Base-by-base conservation (phyloP, 2,329 filamentous ascomycete genomes). In the Aspergillus sp. region DNA sequence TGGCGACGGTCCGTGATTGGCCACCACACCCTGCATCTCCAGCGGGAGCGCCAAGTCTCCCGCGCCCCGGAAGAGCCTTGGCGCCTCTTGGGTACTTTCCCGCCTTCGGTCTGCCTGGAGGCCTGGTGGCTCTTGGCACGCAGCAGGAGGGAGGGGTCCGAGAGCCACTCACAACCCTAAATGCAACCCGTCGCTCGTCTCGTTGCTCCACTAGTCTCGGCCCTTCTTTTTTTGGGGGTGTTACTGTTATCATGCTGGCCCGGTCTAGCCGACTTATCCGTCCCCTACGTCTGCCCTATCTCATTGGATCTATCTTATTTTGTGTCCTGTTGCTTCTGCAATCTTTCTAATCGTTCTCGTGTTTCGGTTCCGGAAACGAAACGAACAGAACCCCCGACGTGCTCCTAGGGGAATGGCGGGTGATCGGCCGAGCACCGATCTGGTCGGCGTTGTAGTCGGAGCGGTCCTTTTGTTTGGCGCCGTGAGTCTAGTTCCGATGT, bases 401-500 rank as follows among this genome's bases (percentile, higher is more conserved):
- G 20, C 20, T 29, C 42, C 52, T 31, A 31, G 24, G 49, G 42
- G 47, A 18, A 72, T 73, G 70, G 61, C 62, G 20, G 64, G 59
- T 32, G 51, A 65, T 46, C 50, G 58, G 47, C 63, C 69, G 20
- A 57, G 60, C 53, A 64, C 63, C 31, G 67, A 71, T 56, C 58
- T 73, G 20, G 64, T 71, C 42, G 69, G 71, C 24, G 65, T 73
- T 49, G 64, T 73, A 52, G 65, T 72, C 63, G 71, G 70, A 39
- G 71, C 68, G 14, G 62, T 73, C 22, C 58, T 66, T 20, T 55
- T 72, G 36, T 71, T 73, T 56, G 64, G 59, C 46, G 52, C 67
- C 32, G 69, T 73, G 59, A 73, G 69, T 60, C 31, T 68, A 31
- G 51, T 73, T 49, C 71, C 71, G 18, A 65, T 73, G 71, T 73